phyloP scores from a whole-genome alignment of 345 rosid species.

The Aquilaria malaccensis region DNA sequence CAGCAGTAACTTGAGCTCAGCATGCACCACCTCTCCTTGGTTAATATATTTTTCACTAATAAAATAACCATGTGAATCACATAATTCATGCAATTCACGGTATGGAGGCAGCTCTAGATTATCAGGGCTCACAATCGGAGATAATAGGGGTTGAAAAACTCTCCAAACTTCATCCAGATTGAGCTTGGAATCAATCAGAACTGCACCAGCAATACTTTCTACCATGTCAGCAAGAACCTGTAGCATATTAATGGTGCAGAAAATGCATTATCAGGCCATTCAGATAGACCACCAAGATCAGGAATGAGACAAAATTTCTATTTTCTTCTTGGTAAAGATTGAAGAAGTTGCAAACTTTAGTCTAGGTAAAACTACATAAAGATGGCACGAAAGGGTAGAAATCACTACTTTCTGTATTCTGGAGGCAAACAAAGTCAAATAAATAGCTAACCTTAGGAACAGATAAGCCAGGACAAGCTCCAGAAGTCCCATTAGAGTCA shows the following conservation, averaged over 20 bases:
- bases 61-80: slow-evolving; percentile 74
- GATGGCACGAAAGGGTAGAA: neutral
- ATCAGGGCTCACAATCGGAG: slow-evolving; percentile 79
- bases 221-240: slow-evolving; percentile 91
- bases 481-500: slow-evolving; percentile 26
- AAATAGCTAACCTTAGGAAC: slow-evolving; percentile 66
- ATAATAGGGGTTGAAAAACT: slow-evolving; percentile 58
- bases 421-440: neutral
- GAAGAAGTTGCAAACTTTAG: neutral
- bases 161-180: slow-evolving; percentile 76
- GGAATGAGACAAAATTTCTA: too few relatives aligned
- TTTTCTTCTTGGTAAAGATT: too few relatives aligned
- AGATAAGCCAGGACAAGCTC: slow-evolving; percentile 30
- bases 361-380: neutral
- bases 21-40: slow-evolving; percentile 48
- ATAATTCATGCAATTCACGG: slow-evolving; percentile 62
- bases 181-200: slow-evolving; percentile 62
- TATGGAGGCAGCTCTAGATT: slow-evolving; percentile 75
- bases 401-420: neutral
- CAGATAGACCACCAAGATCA: neutral
- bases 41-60: slow-evolving; percentile 30
- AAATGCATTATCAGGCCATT: neutral
- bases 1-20: slow-evolving; percentile 60
- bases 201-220: slow-evolving; percentile 87
- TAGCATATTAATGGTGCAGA: slow-evolving; percentile 12